These are phyloP conservation scores for Cyberlindnera japonica DNA, from an alignment of 805 yeast species.

Conservation along the genomic window DNA sequence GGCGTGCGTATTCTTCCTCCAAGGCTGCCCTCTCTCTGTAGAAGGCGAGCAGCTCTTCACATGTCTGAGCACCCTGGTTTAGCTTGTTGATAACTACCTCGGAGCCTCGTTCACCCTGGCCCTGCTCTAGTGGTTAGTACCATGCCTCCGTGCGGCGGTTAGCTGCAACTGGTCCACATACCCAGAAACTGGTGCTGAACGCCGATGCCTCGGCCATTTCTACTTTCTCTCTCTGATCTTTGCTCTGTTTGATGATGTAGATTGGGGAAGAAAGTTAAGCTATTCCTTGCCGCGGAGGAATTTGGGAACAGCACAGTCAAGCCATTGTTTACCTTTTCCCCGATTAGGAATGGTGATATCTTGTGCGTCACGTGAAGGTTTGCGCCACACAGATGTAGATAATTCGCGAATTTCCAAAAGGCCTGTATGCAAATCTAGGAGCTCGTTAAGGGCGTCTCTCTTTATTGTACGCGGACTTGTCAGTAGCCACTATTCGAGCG, in stretches of 20 bases:
- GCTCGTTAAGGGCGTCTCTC: too few relatives aligned
- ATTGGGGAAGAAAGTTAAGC: too few relatives aligned
- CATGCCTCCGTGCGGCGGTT: background rate
- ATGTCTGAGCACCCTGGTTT: slow-evolving; percentile 55
- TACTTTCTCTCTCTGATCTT: too few relatives aligned
- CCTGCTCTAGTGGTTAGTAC: slow-evolving; percentile 37
- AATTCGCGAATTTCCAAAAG: background rate
- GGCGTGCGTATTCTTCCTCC: slow-evolving; percentile 70
- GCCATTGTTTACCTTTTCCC: slow-evolving; percentile 16
- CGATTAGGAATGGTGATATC: slow-evolving; percentile 15
- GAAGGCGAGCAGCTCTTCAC: slow-evolving; percentile 45
- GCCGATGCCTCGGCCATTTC: slow-evolving; percentile 19
- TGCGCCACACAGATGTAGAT: slow-evolving; percentile 3
- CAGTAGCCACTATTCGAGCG: too few relatives aligned
- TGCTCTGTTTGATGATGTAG: too few relatives aligned
- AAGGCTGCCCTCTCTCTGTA: slow-evolving; percentile 56
- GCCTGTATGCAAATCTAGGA: too few relatives aligned
- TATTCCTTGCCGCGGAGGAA: too few relatives aligned
- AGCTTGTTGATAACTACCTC: slow-evolving; percentile 51
- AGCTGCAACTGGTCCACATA: slow-evolving; percentile 19
- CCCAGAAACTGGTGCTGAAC: slow-evolving; percentile 50
- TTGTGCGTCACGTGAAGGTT: slow-evolving; percentile 2
- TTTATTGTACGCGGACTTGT: too few relatives aligned
- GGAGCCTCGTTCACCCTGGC: slow-evolving; percentile 58
- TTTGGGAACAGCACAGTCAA: too few relatives aligned